These are phyloP conservation scores for Trypanosoma congolense DNA, from an alignment of 208 protist genomes.

Conservation along the genomic window DNA sequence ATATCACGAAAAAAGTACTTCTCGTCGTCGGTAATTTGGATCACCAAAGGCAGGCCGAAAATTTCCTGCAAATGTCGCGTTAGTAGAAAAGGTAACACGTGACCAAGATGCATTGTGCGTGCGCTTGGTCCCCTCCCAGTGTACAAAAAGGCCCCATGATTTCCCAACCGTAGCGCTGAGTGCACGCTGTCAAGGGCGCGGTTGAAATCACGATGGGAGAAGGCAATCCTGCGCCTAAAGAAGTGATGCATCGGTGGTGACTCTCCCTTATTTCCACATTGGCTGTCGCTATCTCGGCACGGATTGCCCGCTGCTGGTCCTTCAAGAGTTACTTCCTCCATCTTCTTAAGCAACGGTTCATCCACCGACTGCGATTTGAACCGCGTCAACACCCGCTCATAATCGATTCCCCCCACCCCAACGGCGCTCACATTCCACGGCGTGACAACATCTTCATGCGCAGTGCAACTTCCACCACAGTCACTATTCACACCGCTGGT, in stretches of 20 bases:
- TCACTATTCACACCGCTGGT: background rate
- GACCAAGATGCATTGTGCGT: slow-evolving; percentile 97
- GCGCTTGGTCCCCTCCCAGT: slow-evolving; percentile 98
- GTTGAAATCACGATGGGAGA: slow-evolving; percentile 97
- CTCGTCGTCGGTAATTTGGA: slow-evolving; percentile 99
- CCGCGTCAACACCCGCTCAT: slow-evolving; percentile 69
- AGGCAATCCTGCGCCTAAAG: slow-evolving; percentile 94
- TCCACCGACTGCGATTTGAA: slow-evolving; percentile 77
- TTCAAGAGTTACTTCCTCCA: slow-evolving; percentile 27
- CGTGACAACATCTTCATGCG: slow-evolving; percentile 41
- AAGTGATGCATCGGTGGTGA: slow-evolving; percentile 81
- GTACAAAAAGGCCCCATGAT: slow-evolving; percentile 97
- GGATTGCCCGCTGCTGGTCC: no score
- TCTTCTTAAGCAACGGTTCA: slow-evolving; percentile 23
- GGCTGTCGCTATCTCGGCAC: background rate
- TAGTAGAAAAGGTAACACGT: slow-evolving; percentile 98
- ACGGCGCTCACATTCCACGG: slow-evolving; percentile 76
- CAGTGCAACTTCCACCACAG: background rate
- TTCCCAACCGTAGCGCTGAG: slow-evolving; percentile 30
- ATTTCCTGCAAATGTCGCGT: slow-evolving; percentile 98
- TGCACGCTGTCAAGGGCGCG: slow-evolving; percentile 90
- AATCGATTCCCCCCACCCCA: slow-evolving; percentile 73
- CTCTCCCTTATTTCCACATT: background rate
- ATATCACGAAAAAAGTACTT: slow-evolving; percentile 98
- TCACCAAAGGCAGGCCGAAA: slow-evolving; percentile 96